Evolutionary conservation across 2,329 filamentous ascomycete genomes (phyloP), one percentile per base, ranked within the genome.

Genomic region (Sclerotinia borealis): DNA sequence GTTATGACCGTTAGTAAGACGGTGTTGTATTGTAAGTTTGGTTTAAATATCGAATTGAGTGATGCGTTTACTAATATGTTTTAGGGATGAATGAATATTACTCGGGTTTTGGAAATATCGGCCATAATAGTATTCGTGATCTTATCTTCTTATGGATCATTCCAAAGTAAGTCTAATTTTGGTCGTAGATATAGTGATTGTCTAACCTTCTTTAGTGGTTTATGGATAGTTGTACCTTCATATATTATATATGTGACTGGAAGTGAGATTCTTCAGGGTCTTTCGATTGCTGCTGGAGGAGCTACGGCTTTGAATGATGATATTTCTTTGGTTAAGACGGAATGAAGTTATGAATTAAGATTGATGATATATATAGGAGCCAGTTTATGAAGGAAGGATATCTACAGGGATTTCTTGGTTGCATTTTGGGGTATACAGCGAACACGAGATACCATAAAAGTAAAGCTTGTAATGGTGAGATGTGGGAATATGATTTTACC

Each of bases 1-100:
- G 76, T 86, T 2, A 84, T 89, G 80, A 90, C 88, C 2, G 72
- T 89, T 25, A 84, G 83, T 71, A 90, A 90, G 78, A 90, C 87
- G 2, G 70, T 86, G 31, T 73, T 91, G 7, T 90, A 90, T 69
- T 85, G 87, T 86, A 68, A 78, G 81, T 78, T 48, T 67, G 58
- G 17, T 36, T 15, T 54, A 10, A 13, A 17, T 27, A 8, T 22
- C 27, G 1, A 17, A n/a, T n/a, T 41, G 22, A 25, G 17, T 11
- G 15, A 43, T 39, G 10, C 22, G 27, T 52, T 13, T 56, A 43
- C 64, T 68, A 39, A 68, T 37, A 34, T 17, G 19, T 3, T 54
- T 43, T 66, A 85, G 85, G 81, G 77, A 72, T 87, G 59, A 85
- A 85, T 65, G 86, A 89, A 72, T 78, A 79, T 48, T 86, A 80